Conservation (phyloP, 306 rosid species). For the Lagenaria siceraria region DNA sequence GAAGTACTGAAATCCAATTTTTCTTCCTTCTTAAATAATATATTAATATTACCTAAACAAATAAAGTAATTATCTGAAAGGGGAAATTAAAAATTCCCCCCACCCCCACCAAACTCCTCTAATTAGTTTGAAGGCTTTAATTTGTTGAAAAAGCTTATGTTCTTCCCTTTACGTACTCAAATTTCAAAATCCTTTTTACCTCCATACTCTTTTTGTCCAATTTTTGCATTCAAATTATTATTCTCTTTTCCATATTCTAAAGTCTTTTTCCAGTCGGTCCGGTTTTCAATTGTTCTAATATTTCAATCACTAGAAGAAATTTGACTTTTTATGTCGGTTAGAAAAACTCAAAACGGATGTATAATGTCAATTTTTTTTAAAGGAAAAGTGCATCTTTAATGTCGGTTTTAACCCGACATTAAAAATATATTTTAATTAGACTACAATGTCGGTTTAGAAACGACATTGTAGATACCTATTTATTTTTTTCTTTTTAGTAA, state of each 20-base stretch:
- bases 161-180: neutral
- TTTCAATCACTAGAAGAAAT: too few species aligned
- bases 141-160: neutral
- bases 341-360: too few species aligned
- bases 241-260: neutral
- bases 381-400: too few species aligned
- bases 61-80: neutral
- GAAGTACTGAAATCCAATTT: neutral
- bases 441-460: too few species aligned
- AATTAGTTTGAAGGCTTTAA: neutral
- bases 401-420: too few species aligned
- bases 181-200: neutral
- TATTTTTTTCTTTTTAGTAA: too few species aligned
- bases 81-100: neutral
- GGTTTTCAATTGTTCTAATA: neutral
- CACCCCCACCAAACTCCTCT: neutral
- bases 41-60: neutral
- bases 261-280: neutral
- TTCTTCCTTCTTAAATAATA: neutral
- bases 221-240: neutral
- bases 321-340: too few species aligned
- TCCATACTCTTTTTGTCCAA: neutral
- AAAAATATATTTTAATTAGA: too few species aligned
- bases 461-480: too few species aligned
- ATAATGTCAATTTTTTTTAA: too few species aligned